Evolutionary conservation across 1,139 yeast species (phyloP), one percentile per base, ranked within the genome.

Genomic region (Oligophagozyma castellii): DNA sequence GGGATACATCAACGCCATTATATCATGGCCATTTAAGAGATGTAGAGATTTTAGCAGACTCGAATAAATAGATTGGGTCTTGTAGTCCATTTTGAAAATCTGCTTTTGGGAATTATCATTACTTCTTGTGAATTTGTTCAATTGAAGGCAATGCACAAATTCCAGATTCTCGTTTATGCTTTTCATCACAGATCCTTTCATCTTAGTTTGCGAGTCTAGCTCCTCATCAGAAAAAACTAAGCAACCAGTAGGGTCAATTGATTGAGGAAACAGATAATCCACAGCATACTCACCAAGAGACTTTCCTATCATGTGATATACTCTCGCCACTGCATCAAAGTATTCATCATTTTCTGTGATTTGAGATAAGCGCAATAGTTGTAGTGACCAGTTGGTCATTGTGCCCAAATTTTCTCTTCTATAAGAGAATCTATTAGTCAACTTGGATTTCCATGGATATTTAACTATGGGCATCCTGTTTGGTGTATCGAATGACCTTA

Each of bases 401-500:
- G 75, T 83, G 0, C 86, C 78, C 6, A 78, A 60, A 4, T 72
- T 62, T 2, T 75, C 48, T 19, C 45, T 45, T 39, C 58, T 72
- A 33, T 60, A 67, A 31, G 73, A 66, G 30, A 57, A 53, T 33
- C 59, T 52, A 34, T 65, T 65, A 13, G 61, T 47, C 2, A 70
- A 68, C 32, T 59, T 54, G 5, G 70, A 63, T 33, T 55, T 46
- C 58, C 75, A 70, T 31, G 69, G 65, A 33, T 70, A 80, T 22
- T 71, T 69, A n/a, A 77, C 51, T 29, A 70, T 56, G 0, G 93
- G 93, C 46, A 79, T 55, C 7, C 79, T 70, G 27, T 73, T 63
- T n/a, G 72, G 70, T 4, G 81, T 72, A 31, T 73, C 73, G 48
- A 75, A 79, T 0, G 80, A 73, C 4, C 80, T 79, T 34, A 74